Percentiles rank a stretch among this genome's conserved stretches.
These are phyloP conservation scores for Cyclotella atomus DNA, from an alignment of 108 stramenopile species.

Conservation along the genomic window DNA sequence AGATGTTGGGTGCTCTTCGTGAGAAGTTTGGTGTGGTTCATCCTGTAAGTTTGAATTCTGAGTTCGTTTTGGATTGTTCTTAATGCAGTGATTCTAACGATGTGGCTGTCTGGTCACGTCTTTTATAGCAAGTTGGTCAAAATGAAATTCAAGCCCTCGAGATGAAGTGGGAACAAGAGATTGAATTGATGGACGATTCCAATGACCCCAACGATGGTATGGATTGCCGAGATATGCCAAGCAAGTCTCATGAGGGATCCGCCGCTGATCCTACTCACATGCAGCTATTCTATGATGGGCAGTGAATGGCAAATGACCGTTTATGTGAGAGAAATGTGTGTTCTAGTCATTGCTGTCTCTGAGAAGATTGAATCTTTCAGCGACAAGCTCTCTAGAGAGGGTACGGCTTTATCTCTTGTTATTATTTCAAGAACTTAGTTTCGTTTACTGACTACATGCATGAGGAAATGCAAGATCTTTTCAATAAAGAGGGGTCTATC, in stretches of 20 bases:
- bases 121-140: constrained; percentile 35
- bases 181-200: constrained; percentile 11
- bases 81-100: background rate
- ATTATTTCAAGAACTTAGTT: no score
- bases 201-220: constrained; percentile 6
- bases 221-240: background rate
- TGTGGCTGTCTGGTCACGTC: no score
- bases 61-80: background rate
- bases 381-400: no score
- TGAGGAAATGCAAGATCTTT: no score
- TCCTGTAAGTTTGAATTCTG: constrained; percentile 9
- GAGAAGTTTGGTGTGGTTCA: constrained; percentile 21
- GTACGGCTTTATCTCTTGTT: no score
- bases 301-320: background rate
- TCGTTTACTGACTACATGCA: no score
- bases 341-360: no score
- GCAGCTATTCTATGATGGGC: constrained; percentile 39
- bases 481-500: no score
- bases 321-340: background rate
- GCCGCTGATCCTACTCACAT: constrained; percentile 29
- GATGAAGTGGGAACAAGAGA: constrained; percentile 38
- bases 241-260: background rate
- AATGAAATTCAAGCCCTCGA: constrained; percentile 38
- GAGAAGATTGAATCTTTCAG: background rate
- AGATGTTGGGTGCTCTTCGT: constrained; percentile 16